These are phyloP conservation scores for Penicillium nucicola DNA, from an alignment of 495 filamentous ascomycete species.

Conservation along the genomic window DNA sequence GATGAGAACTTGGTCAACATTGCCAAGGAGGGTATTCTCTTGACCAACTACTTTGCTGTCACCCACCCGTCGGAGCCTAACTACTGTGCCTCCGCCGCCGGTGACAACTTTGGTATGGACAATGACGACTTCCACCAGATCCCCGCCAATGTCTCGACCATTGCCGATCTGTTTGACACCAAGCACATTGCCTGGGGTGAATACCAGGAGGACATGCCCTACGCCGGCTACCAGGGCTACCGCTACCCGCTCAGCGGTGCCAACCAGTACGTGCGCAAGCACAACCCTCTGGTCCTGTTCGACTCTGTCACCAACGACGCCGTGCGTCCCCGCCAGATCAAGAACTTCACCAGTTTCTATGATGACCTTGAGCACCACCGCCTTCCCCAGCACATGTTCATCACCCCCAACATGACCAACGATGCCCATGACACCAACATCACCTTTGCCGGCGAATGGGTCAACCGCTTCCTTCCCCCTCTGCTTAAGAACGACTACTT, in stretches of 20 bases:
- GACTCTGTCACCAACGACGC: constrained; percentile 54
- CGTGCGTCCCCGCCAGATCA: constrained; percentile 57
- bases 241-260: constrained; percentile 45
- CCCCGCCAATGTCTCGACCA: constrained; percentile 60
- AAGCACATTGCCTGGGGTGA: constrained; percentile 65
- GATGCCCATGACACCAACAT: constrained; percentile 70
- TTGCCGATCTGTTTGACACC: constrained; percentile 68
- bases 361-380: constrained; percentile 53
- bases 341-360: constrained; percentile 64
- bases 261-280: constrained; percentile 76
- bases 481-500: constrained; percentile 64
- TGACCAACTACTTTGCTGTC: constrained; percentile 61
- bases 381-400: constrained; percentile 71
- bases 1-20: constrained; percentile 55
- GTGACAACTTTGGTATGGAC: constrained; percentile 68
- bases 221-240: constrained; percentile 61
- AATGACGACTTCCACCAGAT: constrained; percentile 58
- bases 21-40: constrained; percentile 58
- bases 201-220: constrained; percentile 69
- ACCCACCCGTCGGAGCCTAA: constrained; percentile 73
- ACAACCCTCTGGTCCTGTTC: constrained; percentile 63
- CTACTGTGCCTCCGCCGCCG: constrained; percentile 60
- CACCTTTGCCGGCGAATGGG: constrained; percentile 56
- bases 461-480: constrained; percentile 55
- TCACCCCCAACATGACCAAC: constrained; percentile 75